A percentile compares a stretch with the other conserved stretches of the same genome.
These are phyloP conservation scores for Lentinula lateritia DNA, from an alignment of 768 basidiomycete species.

Conservation along the genomic window DNA sequence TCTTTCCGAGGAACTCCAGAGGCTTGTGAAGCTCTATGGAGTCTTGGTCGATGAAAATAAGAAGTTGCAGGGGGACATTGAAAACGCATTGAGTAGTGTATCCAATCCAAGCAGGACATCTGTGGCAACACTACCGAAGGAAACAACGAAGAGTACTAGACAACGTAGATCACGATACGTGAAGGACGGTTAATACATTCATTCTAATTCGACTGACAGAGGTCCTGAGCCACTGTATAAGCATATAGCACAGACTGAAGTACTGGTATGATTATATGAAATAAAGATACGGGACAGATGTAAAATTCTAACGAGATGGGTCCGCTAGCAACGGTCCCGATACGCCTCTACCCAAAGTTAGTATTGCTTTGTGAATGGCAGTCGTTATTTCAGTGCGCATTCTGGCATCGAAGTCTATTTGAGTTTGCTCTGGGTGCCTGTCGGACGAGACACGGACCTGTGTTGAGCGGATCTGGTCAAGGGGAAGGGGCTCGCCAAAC, in stretches of 20 bases:
- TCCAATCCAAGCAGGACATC: not conserved
- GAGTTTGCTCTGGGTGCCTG: not conserved
- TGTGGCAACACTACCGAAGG: not conserved
- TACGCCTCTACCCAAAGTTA: conserved; percentile 46
- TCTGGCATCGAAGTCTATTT: conserved; percentile 6
- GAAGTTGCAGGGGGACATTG: not conserved
- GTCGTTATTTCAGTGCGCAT: conserved; percentile 52
- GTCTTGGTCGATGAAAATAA: not conserved
- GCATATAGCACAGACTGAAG: no score
- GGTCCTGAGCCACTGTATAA: no score
- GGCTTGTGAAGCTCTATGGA: not conserved
- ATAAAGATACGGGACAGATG: not conserved
- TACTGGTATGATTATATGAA: no score
- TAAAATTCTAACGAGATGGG: not conserved
- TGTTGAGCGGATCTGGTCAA: conserved; percentile 23
- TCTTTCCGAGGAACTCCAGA: conserved; percentile 2
- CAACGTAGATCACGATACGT: not conserved
- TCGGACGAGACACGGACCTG: not conserved
- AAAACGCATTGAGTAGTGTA: not conserved
- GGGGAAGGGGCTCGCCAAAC: conserved; percentile 70
- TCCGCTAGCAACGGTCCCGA: conserved; percentile 31
- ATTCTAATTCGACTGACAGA: not conserved
- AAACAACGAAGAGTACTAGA: not conserved
- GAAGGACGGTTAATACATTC: not conserved
- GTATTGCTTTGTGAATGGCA: conserved; percentile 46